These are phyloP conservation scores for Russula griseocarnosa DNA, from an alignment of 768 basidiomycete species.

Conservation along the genomic window DNA sequence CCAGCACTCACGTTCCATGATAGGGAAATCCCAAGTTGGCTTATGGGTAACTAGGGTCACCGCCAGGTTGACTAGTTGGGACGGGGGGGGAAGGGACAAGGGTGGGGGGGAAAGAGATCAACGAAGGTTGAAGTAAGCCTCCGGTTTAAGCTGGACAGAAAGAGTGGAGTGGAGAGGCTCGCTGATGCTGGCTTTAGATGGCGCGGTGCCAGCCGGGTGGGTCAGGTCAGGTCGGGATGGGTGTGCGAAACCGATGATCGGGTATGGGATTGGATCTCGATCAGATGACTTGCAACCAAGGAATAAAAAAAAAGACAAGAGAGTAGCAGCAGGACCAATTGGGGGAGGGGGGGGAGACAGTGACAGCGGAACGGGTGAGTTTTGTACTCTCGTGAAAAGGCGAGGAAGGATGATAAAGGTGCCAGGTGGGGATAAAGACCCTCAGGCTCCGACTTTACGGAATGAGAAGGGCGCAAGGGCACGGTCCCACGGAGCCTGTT, in stretches of 20 bases:
- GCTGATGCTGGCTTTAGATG: conserved; percentile 16
- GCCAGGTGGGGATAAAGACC: conserved; percentile 25
- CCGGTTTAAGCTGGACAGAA: conserved; percentile 18
- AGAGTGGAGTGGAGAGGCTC: conserved; percentile 22
- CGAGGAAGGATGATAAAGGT: conserved; percentile 21
- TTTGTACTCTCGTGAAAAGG: conserved; percentile 15
- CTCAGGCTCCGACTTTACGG: conserved; percentile 27
- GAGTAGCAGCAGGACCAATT: conserved; percentile 16
- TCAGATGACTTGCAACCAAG: conserved; percentile 20
- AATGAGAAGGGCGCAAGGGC: conserved; percentile 27
- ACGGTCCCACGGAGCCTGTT: conserved; percentile 26
- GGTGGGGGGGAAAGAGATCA: conserved; percentile 3
- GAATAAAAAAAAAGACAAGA: conserved; percentile 14
- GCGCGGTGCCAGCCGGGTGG: conserved; percentile 22
- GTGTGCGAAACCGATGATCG: conserved; percentile 30
- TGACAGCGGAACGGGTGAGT: conserved; percentile 12
- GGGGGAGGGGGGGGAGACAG: conserved; percentile 10
- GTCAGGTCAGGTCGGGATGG: conserved; percentile 10
- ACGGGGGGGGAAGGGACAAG: background rate
- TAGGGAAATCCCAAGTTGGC: conserved; percentile 28
- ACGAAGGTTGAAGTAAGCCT: conserved; percentile 14
- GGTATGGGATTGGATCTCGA: conserved; percentile 25
- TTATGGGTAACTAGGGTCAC: conserved; percentile 24
- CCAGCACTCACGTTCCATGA: conserved; percentile 27
- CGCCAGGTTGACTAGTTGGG: conserved; percentile 26